Base-by-base conservation (phyloP, 2,329 filamentous ascomycete species). In the Graphilbum sp. region DNA sequence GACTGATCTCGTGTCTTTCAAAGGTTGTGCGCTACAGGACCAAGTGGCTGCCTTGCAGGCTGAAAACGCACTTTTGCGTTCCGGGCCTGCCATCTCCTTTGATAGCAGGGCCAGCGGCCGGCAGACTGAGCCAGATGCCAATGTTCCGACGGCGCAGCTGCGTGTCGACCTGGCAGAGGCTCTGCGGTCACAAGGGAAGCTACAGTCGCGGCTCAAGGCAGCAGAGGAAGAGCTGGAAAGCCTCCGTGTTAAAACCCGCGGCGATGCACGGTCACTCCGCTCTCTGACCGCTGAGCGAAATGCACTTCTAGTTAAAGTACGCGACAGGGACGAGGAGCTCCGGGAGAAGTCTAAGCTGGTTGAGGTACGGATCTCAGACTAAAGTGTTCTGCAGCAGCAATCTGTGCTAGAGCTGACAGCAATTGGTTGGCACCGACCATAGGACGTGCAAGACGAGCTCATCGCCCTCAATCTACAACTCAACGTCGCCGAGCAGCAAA, bases 401-500 rank as follows among this genome's bases (percentile, higher is more conserved):
- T 25, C 23, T 25, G 23, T 25, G 23, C 23, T 25, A n/a, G 27
- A 12, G 8, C 30, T 32, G 16, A 32, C n/a, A 18, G 6, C 17
- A n/a, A n/a, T n/a, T n/a, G n/a, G n/a, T n/a, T n/a, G n/a, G n/a
- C n/a, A n/a, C n/a, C n/a, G n/a, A n/a, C 19, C 5, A 30, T 38
- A 47, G 70, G 72, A 88, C 50, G 78, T 94, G 38, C 88, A 96
- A 60, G 87, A 95, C 57, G 90, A 98, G 57, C 78, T 94, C 58
- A 77, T 93, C 36, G 79, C 84, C 1, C 61, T 95, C 34, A 87
- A 87, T 47, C 65, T 96, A 46, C 82, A 96, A 57, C 66, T 95
- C 32, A 86, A 90, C 48, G 73, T 95, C 64, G 77, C 79, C 3
- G 86, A 92, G 54, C 72, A 87, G 54, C 74, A 75, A 51, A 67